phyloP scores from a whole-genome alignment of 2,329 filamentous ascomycete genomes.

The Pestalotiopsis sp. region DNA sequence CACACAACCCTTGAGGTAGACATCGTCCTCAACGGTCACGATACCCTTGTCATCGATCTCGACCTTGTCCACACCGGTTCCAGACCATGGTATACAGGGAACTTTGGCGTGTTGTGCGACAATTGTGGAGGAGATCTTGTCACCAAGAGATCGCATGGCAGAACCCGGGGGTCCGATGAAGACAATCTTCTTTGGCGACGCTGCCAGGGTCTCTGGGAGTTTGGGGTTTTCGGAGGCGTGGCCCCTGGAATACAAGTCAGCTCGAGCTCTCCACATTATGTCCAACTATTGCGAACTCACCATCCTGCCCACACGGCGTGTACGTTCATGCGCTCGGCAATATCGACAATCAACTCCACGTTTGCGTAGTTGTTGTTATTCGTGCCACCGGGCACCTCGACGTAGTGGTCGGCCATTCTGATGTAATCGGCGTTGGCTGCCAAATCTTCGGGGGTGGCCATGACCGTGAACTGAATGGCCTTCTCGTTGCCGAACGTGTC shows the following conservation, averaged over 20 bases:
- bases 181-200: constrained; percentile 97
- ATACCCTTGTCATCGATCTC: constrained; percentile 79
- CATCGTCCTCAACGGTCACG: constrained; percentile 83
- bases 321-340: constrained; percentile 97
- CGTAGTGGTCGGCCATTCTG: constrained; percentile 98
- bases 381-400: constrained; percentile 96
- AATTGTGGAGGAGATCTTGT: constrained; percentile 99
- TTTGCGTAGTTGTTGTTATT: constrained; percentile 99
- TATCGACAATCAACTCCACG: constrained; percentile 97
- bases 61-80: constrained; percentile 85
- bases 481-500: constrained; percentile 98
- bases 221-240: constrained; percentile 99
- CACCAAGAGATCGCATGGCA: constrained; percentile 97
- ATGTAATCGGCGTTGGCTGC: constrained; percentile 99
- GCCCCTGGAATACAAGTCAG: constrained; percentile 60
- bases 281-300: constrained; percentile 54
- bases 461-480: constrained; percentile 98
- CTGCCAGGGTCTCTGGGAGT: constrained; percentile 91
- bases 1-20: constrained; percentile 92
- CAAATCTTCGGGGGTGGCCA: constrained; percentile 98
- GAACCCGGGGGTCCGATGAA: constrained; percentile 98
- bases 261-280: constrained; percentile 12
- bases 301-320: constrained; percentile 99
- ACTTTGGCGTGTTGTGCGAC: constrained; percentile 96
- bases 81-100: constrained; percentile 99